Evolutionary conservation across 805 yeast species (phyloP), one percentile per base, ranked within the genome.

Genomic region (Sugiyamaella mastotermitis): DNA sequence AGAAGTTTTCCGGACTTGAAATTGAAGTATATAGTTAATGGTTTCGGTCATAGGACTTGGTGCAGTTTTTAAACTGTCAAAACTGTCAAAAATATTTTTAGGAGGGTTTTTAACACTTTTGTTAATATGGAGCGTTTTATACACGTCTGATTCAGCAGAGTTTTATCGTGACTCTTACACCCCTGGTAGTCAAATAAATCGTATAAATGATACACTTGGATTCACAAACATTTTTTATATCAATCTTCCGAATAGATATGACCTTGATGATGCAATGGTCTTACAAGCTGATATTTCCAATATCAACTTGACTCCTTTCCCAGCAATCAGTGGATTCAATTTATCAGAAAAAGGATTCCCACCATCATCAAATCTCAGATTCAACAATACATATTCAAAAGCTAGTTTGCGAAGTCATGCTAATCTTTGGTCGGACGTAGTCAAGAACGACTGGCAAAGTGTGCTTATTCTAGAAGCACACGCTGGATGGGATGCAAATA

Each of bases 321-420:
- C 4, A n/a, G 47, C 28, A 8, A 42, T 43, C 13, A 15, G n/a
- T 15, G 28, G 20, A 3, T 22, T 23, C 33, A 26, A 28, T 20
- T 3, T 39, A 10, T n/a, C 29, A 3, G 33, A 34, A 2, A 25
- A 18, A n/a, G 46, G 46, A 3, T 11, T 39, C 8, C 37, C 43
- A 3, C 46, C 46, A 2, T 8, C 29, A 11, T 37, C 41, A 10
- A 8, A 22, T 10, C 19, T 22, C 11, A 15, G 26, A 5, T 28
- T 28, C 8, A 9, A 36, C n/a, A 8, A 16, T 7, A 5, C 6
- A 24, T 13, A 14, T 11, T 19, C 17, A 6, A 22, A 22, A 3
- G 47, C 42, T 3, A 40, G 47, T 24, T 43, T 19, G 23, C 28
- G 45, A 11, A 20, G 45, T 3, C 47, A 43, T 19, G 38, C 41